A percentile compares a stretch with the other conserved stretches of the same genome.
phyloP scores from a whole-genome alignment of 345 rosid species.

The Gossypium raimondii region DNA sequence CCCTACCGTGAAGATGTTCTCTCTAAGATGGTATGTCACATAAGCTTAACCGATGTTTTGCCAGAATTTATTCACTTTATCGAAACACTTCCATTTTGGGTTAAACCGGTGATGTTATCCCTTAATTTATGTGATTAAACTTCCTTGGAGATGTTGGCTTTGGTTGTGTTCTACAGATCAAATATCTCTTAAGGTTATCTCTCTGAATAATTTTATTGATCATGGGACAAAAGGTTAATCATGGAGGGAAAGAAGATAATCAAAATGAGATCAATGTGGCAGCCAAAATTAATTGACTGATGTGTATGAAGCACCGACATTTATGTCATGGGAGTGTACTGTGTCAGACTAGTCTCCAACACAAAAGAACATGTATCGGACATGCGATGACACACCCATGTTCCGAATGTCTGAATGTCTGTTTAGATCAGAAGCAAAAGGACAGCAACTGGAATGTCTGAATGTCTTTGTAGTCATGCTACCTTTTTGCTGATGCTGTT shows the following conservation, averaged over 20 bases:
- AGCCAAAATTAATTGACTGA: neutral
- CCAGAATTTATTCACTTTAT: neutral
- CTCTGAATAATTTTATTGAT: neutral
- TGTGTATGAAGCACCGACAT: neutral
- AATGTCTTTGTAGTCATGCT: neutral
- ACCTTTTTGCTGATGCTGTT: neutral
- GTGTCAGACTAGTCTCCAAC: neutral
- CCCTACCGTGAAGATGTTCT: slow-evolving; percentile 66
- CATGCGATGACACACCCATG: neutral
- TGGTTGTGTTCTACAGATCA: neutral
- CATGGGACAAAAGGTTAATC: neutral
- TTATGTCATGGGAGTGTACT: neutral
- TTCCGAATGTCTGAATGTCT: neutral
- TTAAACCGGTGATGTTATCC: neutral
- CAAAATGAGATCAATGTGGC: neutral
- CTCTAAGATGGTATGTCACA: slow-evolving; percentile 47
- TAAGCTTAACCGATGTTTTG: neutral
- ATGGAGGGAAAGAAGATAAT: neutral
- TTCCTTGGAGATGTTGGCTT: neutral
- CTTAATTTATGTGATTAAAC: neutral
- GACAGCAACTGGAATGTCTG: neutral
- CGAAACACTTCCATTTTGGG: neutral
- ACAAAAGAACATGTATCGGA: neutral
- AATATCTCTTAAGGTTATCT: neutral
- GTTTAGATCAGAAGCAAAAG: neutral